Base-by-base conservation (phyloP, 768 basidiomycete species). In the Tylopilus plumbeoviolaceoides region DNA sequence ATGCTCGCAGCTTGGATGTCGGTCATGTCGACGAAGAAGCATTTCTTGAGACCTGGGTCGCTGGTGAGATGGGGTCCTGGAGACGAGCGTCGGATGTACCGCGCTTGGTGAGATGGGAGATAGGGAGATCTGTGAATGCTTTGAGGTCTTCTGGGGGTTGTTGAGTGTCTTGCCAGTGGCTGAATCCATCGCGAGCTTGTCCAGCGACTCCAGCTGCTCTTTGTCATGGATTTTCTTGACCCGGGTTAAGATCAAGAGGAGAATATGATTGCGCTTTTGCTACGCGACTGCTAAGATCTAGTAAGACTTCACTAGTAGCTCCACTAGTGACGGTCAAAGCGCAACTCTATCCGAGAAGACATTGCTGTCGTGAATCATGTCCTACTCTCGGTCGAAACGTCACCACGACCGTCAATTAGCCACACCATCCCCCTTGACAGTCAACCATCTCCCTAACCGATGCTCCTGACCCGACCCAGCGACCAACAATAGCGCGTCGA, bases 391-490 rank as follows among this genome's bases (percentile, higher is more conserved):
- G 78, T 55, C 75, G 72, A 58, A 88, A 72, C 18, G 76, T 75
- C 56, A 83, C 75, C 25, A 94, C 82, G 30, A 89, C 61, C 2
- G 88, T 79, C 7, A 82, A 70, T 95, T 97, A 59, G 77, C 75
- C 0, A 78, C 83, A 1, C 88, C 87, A 45, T 75, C 74, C 30
- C 83, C 85, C 65, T 87, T 89, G 52, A 89, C 63, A 44, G 74
- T 79, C 64, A 92, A 69, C 95, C 97, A 99, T 57, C 97, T 77
- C 2, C 97, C 95, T 33, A 95, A 67, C 52, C 90, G 80, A 64
- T 87, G 90, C 67, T 99, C 97, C 65, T 94, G 89, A 2, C 89
- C 90, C 17, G 92, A 66, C 10, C 87, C 91, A 7, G 84, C 93
- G 15, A 92, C 81, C 33, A 99, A 66, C 50, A 95, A 70, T 48